Conservation (phyloP, 805 yeast genomes). For the Myxozyma melibiosi region DNA sequence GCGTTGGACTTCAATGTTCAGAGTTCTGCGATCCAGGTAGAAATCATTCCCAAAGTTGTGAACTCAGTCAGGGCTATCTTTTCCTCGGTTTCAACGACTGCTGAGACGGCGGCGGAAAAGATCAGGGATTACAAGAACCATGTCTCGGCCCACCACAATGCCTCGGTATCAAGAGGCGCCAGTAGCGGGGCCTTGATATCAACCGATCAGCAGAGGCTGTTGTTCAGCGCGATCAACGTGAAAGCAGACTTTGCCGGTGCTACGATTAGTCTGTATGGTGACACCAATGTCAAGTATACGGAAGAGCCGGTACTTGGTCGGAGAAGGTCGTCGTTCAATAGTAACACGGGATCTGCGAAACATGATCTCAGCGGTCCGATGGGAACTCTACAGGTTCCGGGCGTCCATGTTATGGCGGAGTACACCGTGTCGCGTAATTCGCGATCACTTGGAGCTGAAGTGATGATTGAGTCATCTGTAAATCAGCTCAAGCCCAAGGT, state of each 20-base stretch:
- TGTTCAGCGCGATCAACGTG: slow-evolving; percentile 17
- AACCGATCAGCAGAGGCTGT: neutral
- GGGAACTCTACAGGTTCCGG: slow-evolving; percentile 35
- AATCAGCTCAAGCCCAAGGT: slow-evolving; percentile 72
- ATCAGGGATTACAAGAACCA: slow-evolving; percentile 21
- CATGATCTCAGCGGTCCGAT: slow-evolving; percentile 6
- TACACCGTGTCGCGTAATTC: slow-evolving; percentile 29
- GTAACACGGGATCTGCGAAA: neutral
- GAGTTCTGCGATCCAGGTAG: slow-evolving; percentile 18
- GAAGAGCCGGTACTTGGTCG: slow-evolving; percentile 20
- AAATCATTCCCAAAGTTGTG: slow-evolving; percentile 20
- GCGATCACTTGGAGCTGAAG: slow-evolving; percentile 53
- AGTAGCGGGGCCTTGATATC: neutral
- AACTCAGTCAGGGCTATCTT: slow-evolving; percentile 9
- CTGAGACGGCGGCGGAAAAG: slow-evolving; percentile 11
- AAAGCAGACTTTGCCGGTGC: slow-evolving; percentile 30
- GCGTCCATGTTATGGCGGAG: slow-evolving; percentile 27
- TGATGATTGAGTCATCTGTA: slow-evolving; percentile 66
- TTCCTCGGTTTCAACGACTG: slow-evolving; percentile 9
- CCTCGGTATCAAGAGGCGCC: slow-evolving; percentile 7
- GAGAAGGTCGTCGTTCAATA: neutral
- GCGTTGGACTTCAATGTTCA: slow-evolving; percentile 14
- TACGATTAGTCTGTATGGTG: slow-evolving; percentile 24
- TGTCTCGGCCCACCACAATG: slow-evolving; percentile 18
- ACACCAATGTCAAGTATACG: slow-evolving; percentile 24